Conservation (phyloP, 176 grass and related monocot genomes). For the Musa itinerans region DNA sequence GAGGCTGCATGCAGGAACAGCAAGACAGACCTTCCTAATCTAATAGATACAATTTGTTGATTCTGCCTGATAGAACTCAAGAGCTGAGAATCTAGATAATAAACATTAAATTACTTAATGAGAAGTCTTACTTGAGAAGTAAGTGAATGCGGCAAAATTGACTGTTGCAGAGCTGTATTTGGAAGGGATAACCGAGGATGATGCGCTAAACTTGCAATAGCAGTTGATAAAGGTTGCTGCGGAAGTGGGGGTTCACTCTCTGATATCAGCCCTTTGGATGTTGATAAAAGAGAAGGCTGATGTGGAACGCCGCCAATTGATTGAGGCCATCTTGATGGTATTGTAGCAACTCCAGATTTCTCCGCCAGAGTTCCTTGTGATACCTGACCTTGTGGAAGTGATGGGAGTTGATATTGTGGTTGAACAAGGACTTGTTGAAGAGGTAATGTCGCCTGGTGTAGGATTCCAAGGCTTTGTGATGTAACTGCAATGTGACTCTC, state of each 20-base stretch:
- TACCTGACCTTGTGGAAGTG: constrained; percentile 29
- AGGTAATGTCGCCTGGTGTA: constrained; percentile 30
- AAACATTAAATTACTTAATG: not conserved
- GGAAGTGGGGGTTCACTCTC: constrained; percentile 42
- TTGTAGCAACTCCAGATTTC: constrained; percentile 21
- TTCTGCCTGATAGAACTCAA: not conserved
- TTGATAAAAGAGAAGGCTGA: constrained; percentile 33
- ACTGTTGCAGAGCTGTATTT: constrained; percentile 36
- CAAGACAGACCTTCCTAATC: not conserved
- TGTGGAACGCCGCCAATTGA: constrained; percentile 35
- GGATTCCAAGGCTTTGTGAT: constrained; percentile 31
- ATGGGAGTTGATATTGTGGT: constrained; percentile 35
- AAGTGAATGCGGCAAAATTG: constrained; percentile 34
- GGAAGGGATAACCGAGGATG: constrained; percentile 20
- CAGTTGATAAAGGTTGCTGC: constrained; percentile 38
- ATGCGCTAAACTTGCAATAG: constrained; percentile 18
- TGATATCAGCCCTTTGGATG: constrained; percentile 44
- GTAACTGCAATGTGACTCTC: constrained; percentile 20
- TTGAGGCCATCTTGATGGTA: constrained; percentile 35
- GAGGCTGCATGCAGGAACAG: not conserved
- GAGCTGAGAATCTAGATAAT: not conserved
- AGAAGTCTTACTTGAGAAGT: constrained; percentile 53
- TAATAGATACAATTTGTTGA: not conserved
- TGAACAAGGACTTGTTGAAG: constrained; percentile 35
- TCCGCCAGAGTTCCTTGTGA: constrained; percentile 21